Conservation (phyloP, 1,139 yeast genomes). For the Candida freyschussii region DNA sequence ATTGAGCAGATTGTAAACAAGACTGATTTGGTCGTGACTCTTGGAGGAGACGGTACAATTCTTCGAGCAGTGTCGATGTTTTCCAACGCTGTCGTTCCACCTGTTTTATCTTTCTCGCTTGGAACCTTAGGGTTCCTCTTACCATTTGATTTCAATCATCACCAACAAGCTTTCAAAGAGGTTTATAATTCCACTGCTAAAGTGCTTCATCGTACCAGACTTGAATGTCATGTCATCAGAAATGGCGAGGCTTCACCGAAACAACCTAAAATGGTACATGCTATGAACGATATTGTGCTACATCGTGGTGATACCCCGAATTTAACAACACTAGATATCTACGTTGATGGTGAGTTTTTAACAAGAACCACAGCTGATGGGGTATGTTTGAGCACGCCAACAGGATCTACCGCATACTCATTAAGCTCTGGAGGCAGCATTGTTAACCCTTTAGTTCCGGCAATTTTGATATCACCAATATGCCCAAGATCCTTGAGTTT, state of each 20-base stretch:
- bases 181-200: slow-evolving; percentile 66
- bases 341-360: slow-evolving; percentile 72
- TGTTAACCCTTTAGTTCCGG: slow-evolving; percentile 82
- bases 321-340: slow-evolving; percentile 74
- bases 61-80: slow-evolving; percentile 65
- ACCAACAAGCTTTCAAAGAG: slow-evolving; percentile 53
- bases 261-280: slow-evolving; percentile 42
- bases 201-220: slow-evolving; percentile 69
- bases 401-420: slow-evolving; percentile 94
- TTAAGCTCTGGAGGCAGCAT: slow-evolving; percentile 89
- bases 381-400: slow-evolving; percentile 78
- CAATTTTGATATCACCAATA: slow-evolving; percentile 80
- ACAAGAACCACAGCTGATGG: slow-evolving; percentile 95
- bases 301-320: slow-evolving; percentile 91
- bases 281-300: slow-evolving; percentile 86
- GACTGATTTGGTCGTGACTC: slow-evolving; percentile 70
- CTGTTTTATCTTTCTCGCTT: slow-evolving; percentile 80
- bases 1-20: slow-evolving; percentile 48
- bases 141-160: slow-evolving; percentile 74
- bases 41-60: slow-evolving; percentile 97
- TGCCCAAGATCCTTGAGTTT: slow-evolving; percentile 87
- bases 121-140: slow-evolving; percentile 89
- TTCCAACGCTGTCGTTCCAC: slow-evolving; percentile 71
- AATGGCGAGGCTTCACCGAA: slow-evolving; percentile 22
- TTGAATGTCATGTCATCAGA: slow-evolving; percentile 66